Evolutionary conservation across 1,284 basidiomycete species (phyloP), one percentile per base, ranked within the genome.

Genomic region (Pseudozyma tsukubaensis): DNA sequence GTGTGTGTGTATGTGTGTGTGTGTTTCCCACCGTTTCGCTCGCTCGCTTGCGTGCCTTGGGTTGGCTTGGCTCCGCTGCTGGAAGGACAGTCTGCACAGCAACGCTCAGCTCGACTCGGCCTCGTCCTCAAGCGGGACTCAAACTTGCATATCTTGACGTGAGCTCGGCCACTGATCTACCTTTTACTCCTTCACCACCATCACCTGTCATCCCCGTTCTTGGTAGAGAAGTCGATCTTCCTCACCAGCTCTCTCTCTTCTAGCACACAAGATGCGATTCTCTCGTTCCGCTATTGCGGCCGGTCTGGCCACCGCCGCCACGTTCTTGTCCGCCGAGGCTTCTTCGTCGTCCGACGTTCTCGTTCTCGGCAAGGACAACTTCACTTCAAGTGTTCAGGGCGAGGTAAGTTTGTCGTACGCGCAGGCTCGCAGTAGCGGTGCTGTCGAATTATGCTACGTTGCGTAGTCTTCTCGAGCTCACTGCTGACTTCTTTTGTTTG

Each of bases 271-370:
- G 50, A 76, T 76, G 73, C 69, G 73, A 37, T 76, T 76, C 73
- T 50, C 70, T 49, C 62, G 62, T 59, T 72, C 62, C 55, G 70
- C 70, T 44, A 59, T 76, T 50, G 65, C 60, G 59, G 73, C 69
- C 48, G 69, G 69, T 72, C 73, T 76, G 64, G 69, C 73, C 42
- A 69, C 66, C 59, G 70, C 73, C 68, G 69, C 70, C 73, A 73
- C 70, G 40, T 47, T 72, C 39, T 83, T 89, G 78, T 89, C 87
- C 65, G 84, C 88, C 64, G 89, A 89, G 57, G 89, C 74, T 29
- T 75, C 89, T 50, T 86, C 86, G 42, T 85, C 87, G 52, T 93
- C 92, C n/a, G 93, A 97, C 85, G 94, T 97, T 75, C 74, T 94
- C 66, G 90, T 87, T 83, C 87, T 97, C 75, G 92, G 90, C 43